Evolutionary conservation across 1,284 basidiomycete genomes (phyloP).

Genomic region (Austroboletus novae-zelandiae): DNA sequence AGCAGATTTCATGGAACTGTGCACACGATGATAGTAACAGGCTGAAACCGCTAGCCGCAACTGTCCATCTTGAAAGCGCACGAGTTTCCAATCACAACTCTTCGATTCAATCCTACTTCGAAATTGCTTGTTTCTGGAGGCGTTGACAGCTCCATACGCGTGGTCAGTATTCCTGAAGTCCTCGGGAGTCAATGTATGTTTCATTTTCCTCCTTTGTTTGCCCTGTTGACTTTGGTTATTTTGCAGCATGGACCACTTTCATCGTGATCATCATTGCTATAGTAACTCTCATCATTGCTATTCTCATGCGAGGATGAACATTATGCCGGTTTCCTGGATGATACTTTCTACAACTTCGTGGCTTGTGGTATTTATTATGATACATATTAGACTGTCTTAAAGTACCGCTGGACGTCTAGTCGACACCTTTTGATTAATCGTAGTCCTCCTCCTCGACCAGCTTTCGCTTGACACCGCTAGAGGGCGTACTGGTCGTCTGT

Average conservation of each 20-base stretch:
- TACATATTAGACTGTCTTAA: conserved; percentile 26
- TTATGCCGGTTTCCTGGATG: background rate
- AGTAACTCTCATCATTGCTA: conserved; percentile 27
- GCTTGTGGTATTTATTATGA: conserved; percentile 28
- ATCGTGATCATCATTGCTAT: conserved; percentile 38
- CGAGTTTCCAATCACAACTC: conserved; percentile 89
- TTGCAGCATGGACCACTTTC: conserved; percentile 42
- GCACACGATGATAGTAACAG: conserved; percentile 1
- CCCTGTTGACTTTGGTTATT: conserved; percentile 7
- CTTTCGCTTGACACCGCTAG: conserved; percentile 71
- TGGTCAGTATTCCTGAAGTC: conserved; percentile 71
- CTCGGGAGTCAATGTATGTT: conserved; percentile 54
- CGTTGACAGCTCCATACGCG: conserved; percentile 86
- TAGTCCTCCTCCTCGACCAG: conserved; percentile 84
- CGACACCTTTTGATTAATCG: conserved; percentile 43
- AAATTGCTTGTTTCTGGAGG: conserved; percentile 88
- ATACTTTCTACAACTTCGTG: background rate
- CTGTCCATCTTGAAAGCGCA: conserved; percentile 90
- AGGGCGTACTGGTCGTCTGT: conserved; percentile 46
- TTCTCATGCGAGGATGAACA: conserved; percentile 28
- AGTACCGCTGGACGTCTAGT: conserved; percentile 9
- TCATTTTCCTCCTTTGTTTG: background rate
- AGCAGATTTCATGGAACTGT: conserved; percentile 25
- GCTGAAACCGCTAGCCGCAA: conserved; percentile 58
- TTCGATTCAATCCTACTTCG: conserved; percentile 84